Evolutionary conservation across 169 alveolate species (phyloP).

Genomic region (Babesia bigemina): DNA sequence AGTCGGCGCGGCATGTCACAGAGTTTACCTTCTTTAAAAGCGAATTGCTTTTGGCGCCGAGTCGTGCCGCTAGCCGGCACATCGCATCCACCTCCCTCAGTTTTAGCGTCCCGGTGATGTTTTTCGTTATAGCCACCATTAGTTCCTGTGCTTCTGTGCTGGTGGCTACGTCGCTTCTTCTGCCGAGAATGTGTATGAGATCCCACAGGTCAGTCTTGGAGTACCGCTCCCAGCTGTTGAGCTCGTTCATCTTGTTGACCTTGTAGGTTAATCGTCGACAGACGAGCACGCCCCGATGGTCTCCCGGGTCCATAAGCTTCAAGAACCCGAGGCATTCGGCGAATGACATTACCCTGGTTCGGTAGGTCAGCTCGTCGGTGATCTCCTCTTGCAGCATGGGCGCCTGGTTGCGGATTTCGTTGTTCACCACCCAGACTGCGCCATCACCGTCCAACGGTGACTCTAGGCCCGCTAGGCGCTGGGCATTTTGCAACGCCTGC

Average conservation of each 20-base stretch:
- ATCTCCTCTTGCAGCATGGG: conserved; percentile 30
- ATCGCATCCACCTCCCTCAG: conserved; percentile 43
- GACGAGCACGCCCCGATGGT: conserved; percentile 28
- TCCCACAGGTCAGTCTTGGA: conserved; percentile 27
- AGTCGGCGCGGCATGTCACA: conserved; percentile 46
- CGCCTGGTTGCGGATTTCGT: conserved; percentile 18
- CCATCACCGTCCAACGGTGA: conserved; percentile 3
- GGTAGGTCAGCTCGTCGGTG: conserved; percentile 30
- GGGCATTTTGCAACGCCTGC: conserved; percentile 4
- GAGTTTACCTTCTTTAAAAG: conserved; percentile 28
- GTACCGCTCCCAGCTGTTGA: conserved; percentile 54
- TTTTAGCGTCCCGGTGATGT: conserved; percentile 37
- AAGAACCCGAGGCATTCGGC: conserved; percentile 41
- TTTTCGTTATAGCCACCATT: conserved; percentile 27
- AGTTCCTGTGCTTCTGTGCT: conserved; percentile 50
- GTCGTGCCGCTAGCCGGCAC: conserved; percentile 17
- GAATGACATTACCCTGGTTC: conserved; percentile 54
- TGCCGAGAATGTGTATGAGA: conserved; percentile 10
- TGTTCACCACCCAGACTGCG: conserved; percentile 14
- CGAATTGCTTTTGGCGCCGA: conserved; percentile 41
- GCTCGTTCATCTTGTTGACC: conserved; percentile 37
- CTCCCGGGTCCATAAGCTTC: conserved; percentile 29
- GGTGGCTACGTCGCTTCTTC: conserved; percentile 12
- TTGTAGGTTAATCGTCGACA: conserved; percentile 43
- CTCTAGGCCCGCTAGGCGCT: neutral